Conservation (phyloP, 2,329 filamentous ascomycete genomes). For the Bretziella fagacearum region DNA sequence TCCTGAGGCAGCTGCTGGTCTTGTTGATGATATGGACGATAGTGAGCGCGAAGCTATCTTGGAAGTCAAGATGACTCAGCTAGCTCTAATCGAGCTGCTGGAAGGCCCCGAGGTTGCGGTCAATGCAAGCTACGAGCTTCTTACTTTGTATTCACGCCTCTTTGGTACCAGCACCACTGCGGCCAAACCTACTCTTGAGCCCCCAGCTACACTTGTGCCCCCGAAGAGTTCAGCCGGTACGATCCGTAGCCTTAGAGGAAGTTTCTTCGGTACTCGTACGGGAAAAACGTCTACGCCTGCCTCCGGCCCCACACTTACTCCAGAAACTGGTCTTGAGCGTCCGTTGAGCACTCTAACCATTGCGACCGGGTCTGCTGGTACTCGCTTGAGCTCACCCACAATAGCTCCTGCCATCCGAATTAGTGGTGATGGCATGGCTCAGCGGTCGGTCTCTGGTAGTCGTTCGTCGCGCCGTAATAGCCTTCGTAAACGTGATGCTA, state of each 20-base stretch:
- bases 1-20: conserved; percentile 17
- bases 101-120: conserved; percentile 76
- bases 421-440: neutral
- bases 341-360: conserved; percentile 24
- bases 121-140: conserved; percentile 70
- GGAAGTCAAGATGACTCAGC: conserved; percentile 92
- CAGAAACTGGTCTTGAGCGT: conserved; percentile 2
- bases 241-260: conserved; percentile 50
- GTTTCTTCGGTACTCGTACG: conserved; percentile 50
- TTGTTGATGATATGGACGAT: conserved; percentile 66
- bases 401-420: conserved; percentile 14
- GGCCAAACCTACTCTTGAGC: conserved; percentile 8
- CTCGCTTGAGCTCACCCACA: conserved; percentile 23
- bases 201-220: conserved; percentile 1
- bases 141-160: conserved; percentile 64
- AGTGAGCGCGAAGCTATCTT: conserved; percentile 73
- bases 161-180: conserved; percentile 36
- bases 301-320: conserved; percentile 5
- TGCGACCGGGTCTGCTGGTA: conserved; percentile 28
- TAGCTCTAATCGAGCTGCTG: conserved; percentile 64
- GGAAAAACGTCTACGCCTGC: conserved; percentile 6
- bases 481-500: conserved; percentile 15
- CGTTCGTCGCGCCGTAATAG: conserved; percentile 14
- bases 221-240: conserved; percentile 58
- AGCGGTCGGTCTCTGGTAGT: conserved; percentile 7